Evolutionary conservation across 2,329 filamentous ascomycete species (phyloP), one percentile per base, ranked within the genome.

Genomic region (Mycocentrospora acerina): DNA sequence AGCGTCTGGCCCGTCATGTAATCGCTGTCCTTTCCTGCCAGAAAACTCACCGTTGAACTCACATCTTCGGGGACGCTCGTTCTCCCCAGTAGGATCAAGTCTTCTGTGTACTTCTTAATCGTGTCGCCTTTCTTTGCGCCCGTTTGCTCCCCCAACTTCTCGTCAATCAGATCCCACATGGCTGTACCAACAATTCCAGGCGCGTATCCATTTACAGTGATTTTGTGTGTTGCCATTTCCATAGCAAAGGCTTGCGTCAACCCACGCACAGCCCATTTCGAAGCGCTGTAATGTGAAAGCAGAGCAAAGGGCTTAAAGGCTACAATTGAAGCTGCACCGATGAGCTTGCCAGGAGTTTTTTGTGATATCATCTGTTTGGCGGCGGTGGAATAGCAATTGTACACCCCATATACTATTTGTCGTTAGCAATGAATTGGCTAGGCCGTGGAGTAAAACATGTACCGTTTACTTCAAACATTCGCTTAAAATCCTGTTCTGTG

Each of bases 91-190:
- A 79, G 74, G 42, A 81, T 82, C 48, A 78, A 42, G 5, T 82
- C 74, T 0, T 70, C 52, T 0, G 67, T 73, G 44, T 77, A 78
- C 53, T 79, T 78, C 57, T 75, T 74, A 38, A 82, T 77, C 3
- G 72, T 76, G 16, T 77, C 73, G 2, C 77, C 77, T 50, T 73
- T 77, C 51, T 71, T 64, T 0, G 68, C 66, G 0, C 77, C 80
- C 1, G 64, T 70, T 40, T 72, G 71, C 57, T 77, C 71, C 1
- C 74, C 79, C 22, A 84, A 46, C 40, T 76, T 76, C 46, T 79
- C 76, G 44, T 86, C 83, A 37, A 86, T 85, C 2, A 79, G 56
- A 30, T 85, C 82, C 82, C 82, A 86, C 82, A 86, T 86, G 0
- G 72, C 69, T 0, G 81, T 85, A 0, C 76, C 80, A 0, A 86